phyloP scores from a whole-genome alignment of 2,329 filamentous ascomycete species.

The Exserohilum rostratum region DNA sequence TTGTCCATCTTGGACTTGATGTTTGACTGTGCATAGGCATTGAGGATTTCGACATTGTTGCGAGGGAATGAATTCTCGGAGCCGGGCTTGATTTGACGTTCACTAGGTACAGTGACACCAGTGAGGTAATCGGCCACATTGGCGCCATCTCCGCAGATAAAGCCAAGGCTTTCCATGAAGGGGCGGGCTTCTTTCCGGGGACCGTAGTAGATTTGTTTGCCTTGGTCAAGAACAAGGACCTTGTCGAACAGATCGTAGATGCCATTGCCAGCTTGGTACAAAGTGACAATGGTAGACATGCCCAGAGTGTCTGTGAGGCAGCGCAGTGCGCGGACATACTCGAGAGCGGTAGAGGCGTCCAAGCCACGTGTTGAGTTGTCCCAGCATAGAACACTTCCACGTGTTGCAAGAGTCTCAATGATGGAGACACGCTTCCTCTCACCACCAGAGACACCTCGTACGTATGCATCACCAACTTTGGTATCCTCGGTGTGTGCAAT shows the following conservation, averaged over 20 bases:
- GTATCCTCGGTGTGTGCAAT: constrained; percentile 65
- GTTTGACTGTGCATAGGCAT: constrained; percentile 57
- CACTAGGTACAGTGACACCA: constrained; percentile 63
- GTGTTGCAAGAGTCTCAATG: constrained; percentile 65
- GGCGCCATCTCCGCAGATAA: constrained; percentile 65
- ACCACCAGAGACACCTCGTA: constrained; percentile 71
- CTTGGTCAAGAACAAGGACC: constrained; percentile 74
- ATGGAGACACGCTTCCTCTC: constrained; percentile 74
- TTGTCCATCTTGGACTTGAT: constrained; percentile 59
- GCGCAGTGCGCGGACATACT: constrained; percentile 61
- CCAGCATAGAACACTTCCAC: constrained; percentile 62
- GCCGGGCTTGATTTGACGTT: constrained; percentile 49
- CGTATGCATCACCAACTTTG: constrained; percentile 70
- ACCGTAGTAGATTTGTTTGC: constrained; percentile 77
- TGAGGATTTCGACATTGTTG: constrained; percentile 51
- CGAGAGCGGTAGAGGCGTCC: constrained; percentile 54
- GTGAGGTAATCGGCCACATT: constrained; percentile 79
- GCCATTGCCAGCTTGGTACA: constrained; percentile 58
- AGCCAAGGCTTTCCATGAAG: constrained; percentile 73
- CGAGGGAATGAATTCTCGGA: constrained; percentile 51
- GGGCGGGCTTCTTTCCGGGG: constrained; percentile 62
- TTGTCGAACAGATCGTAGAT: constrained; percentile 73
- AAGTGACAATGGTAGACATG: constrained; percentile 59
- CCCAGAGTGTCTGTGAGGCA: constrained; percentile 57
- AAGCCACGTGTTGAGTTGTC: constrained; percentile 51